Evolutionary conservation across 1,284 basidiomycete genomes (phyloP), one percentile per base, ranked within the genome.

Genomic region (Rhodotorula sp.): DNA sequence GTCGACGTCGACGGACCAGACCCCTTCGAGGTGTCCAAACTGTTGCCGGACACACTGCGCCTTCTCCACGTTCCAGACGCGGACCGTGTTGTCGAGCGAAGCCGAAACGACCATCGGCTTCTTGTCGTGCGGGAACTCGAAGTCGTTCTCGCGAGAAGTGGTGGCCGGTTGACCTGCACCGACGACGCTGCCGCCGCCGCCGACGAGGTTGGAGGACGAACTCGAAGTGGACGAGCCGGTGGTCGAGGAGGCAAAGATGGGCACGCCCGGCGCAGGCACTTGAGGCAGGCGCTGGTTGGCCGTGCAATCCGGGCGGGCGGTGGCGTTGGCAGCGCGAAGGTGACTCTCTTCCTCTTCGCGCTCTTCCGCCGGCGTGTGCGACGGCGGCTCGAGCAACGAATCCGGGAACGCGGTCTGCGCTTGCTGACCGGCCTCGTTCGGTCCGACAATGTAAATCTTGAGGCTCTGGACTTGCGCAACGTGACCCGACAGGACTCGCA

Each of bases 391-490:
- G 15, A 71, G 56, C 55, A 60, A 58, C 37, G 65, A 49, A 46
- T 56, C 37, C 17, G 37, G 62, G 26, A 53, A 54, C 51, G 61
- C 37, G 7, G 37, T n/a, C 42, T 48, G 29, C 18, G 44, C 46
- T 42, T 65, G 56, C 53, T 54, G 53, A 15, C 53, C 53, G 10
- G 37, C 49, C 60, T 63, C 56, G 60, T 56, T 77, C 72, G 45
- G 51, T 62, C 75, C 67, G 60, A 46, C 72, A 62, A 77, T 70
- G 60, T 77, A 77, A 61, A 80, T 82, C 78, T 88, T 89, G 80
- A 99, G 85, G 77, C 89, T 91, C 83, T 99, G 95, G 8, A 99
- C 92, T 79, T 98, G 95, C 0, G 91, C 93, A 67, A 95, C 89
- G 81, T 99, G 95, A 0, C 95, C 96, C 20, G 85, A 86, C 79